Percentiles rank a stretch among this genome's conserved stretches.
These are phyloP conservation scores for Cytospora mali DNA, from an alignment of 2,329 filamentous ascomycete genomes.

Conservation along the genomic window DNA sequence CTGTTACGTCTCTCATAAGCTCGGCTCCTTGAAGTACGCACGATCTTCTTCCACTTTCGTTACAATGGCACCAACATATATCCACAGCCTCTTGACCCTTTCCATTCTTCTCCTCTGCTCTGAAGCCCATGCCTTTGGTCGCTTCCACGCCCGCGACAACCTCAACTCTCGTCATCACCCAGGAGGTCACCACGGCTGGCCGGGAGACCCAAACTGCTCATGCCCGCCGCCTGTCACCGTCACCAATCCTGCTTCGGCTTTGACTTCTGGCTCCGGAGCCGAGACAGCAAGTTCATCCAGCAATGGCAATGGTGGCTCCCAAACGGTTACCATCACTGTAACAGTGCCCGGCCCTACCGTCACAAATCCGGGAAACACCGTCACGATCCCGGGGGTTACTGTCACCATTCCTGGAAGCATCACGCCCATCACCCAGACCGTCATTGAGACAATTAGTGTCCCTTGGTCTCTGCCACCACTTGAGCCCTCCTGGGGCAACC, in stretches of 20 bases:
- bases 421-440: background rate
- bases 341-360: background rate
- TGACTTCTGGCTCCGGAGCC: background rate
- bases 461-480: background rate
- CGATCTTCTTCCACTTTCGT: background rate
- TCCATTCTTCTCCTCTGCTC: conserved; percentile 5
- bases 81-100: background rate
- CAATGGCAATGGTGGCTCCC: background rate
- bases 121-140: conserved; percentile 6
- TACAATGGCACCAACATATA: conserved; percentile 7
- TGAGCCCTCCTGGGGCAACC: background rate
- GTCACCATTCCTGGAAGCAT: conserved; percentile 3
- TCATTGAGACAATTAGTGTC: background rate
- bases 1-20: background rate
- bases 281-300: background rate
- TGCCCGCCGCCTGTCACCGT: background rate
- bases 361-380: conserved; percentile 2
- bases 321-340: conserved; percentile 5
- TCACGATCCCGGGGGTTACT: background rate
- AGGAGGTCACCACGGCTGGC: background rate
- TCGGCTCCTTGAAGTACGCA: background rate
- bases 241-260: no score
- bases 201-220: background rate
- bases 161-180: background rate
- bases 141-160: background rate